These are phyloP conservation scores for Podaxis sp. DNA, from an alignment of 768 basidiomycete genomes.

Conservation along the genomic window DNA sequence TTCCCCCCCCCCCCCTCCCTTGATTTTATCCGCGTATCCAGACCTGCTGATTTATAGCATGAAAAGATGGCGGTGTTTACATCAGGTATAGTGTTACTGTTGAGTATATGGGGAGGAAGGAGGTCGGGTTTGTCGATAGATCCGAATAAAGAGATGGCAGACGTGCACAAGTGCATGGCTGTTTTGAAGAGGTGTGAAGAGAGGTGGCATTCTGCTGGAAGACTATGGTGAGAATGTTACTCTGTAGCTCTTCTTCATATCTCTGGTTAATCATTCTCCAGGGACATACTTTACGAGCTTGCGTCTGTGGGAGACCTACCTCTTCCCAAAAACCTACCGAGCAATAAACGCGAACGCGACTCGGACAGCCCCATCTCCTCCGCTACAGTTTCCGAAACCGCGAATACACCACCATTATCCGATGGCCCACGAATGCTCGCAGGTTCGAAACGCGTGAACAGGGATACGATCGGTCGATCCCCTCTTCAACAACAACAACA, in stretches of 20 bases:
- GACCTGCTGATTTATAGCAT: neutral
- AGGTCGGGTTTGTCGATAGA: conserved; percentile 44
- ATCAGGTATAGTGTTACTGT: conserved; percentile 52
- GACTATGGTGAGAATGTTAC: conserved; percentile 32
- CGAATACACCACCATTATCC: neutral
- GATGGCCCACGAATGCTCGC: conserved; percentile 24
- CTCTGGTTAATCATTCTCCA: conserved; percentile 17
- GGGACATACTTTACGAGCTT: conserved; percentile 72
- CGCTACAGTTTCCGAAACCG: neutral
- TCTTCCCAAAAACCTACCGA: conserved; percentile 53
- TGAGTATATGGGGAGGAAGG: conserved; percentile 66
- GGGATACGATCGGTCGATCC: neutral
- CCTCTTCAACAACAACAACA: neutral
- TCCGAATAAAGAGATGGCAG: conserved; percentile 51
- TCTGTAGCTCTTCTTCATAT: neutral
- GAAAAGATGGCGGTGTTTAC: conserved; percentile 35
- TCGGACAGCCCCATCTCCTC: conserved; percentile 41
- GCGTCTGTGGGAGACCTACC: conserved; percentile 70
- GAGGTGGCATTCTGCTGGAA: conserved; percentile 41
- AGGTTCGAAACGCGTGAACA: conserved; percentile 29
- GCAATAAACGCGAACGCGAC: conserved; percentile 61
- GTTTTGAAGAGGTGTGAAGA: conserved; percentile 38
- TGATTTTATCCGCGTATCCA: neutral
- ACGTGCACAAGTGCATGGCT: conserved; percentile 62
- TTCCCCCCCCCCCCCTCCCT: neutral